phyloP scores from a whole-genome alignment of 2,329 filamentous ascomycete species.

The Conoideocrella luteorostrata region DNA sequence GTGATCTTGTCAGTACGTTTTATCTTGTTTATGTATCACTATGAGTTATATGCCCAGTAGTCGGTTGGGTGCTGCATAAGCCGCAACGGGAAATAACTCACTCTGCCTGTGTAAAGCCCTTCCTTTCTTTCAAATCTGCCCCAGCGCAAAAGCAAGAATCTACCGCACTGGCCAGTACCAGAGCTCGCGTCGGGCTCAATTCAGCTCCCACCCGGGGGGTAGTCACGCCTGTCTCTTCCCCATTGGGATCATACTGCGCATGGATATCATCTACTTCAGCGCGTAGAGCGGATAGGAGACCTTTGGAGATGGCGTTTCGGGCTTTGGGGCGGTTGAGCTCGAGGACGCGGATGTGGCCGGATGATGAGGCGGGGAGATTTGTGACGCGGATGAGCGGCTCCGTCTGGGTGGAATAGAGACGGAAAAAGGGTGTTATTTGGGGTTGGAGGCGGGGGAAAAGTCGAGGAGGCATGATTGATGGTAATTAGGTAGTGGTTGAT shows the following conservation, averaged over 20 bases:
- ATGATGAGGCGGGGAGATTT: slow-evolving; percentile 68
- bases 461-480: slow-evolving; percentile 25
- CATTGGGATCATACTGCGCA: slow-evolving; percentile 49
- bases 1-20: slow-evolving; percentile 5
- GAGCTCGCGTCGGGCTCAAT: slow-evolving; percentile 62
- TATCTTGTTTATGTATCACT: background rate
- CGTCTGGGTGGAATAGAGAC: slow-evolving; percentile 30
- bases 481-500: slow-evolving; percentile 7
- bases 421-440: slow-evolving; percentile 17
- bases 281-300: slow-evolving; percentile 65
- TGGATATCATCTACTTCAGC: slow-evolving; percentile 68
- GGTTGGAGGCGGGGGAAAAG: slow-evolving; percentile 13
- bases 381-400: slow-evolving; percentile 61
- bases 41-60: too few relatives aligned
- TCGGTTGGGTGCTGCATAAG: too few relatives aligned
- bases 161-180: slow-evolving; percentile 80
- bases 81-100: slow-evolving; percentile 32
- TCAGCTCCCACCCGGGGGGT: slow-evolving; percentile 34
- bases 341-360: slow-evolving; percentile 80
- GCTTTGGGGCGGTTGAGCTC: slow-evolving; percentile 78
- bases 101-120: slow-evolving; percentile 71
- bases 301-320: slow-evolving; percentile 83
- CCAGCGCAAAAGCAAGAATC: slow-evolving; percentile 89
- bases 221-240: slow-evolving; percentile 38
- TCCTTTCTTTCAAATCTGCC: slow-evolving; percentile 86